Percentiles rank a stretch among this genome's conserved stretches.
Evolutionary conservation across 2,329 filamentous ascomycete species (phyloP).

Genomic region (Fusarium humuli): DNA sequence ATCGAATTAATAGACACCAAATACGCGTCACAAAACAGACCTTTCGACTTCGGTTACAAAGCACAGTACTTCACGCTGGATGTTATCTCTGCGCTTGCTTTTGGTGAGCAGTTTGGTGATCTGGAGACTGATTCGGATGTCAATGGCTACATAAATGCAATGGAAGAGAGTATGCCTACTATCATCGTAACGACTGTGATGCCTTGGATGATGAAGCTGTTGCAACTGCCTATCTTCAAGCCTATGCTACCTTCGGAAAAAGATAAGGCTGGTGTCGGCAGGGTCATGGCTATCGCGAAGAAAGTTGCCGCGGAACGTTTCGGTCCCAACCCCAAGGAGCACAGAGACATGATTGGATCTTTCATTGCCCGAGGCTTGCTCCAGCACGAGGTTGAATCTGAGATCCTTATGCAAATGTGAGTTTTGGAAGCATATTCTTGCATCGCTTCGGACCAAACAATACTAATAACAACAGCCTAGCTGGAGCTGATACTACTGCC

Average conservation of each 20-base stretch:
- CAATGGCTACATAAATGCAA: conserved; percentile 59
- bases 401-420: conserved; percentile 45
- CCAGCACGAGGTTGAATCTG: conserved; percentile 44
- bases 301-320: conserved; percentile 45
- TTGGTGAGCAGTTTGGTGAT: conserved; percentile 61
- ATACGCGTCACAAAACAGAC: conserved; percentile 9
- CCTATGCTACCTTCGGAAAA: conserved; percentile 55
- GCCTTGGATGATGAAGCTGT: conserved; percentile 55
- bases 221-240: conserved; percentile 57
- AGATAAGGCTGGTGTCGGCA: conserved; percentile 54
- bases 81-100: conserved; percentile 63
- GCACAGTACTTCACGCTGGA: conserved; percentile 65
- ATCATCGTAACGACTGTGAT: conserved; percentile 58
- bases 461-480: conserved; percentile 52
- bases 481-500: conserved; percentile 69
- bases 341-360: conserved; percentile 49
- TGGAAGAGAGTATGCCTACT: conserved; percentile 56
- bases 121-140: conserved; percentile 59
- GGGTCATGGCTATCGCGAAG: conserved; percentile 55
- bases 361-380: conserved; percentile 47
- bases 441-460: background rate
- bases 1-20: conserved; percentile 53
- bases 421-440: accelerated
- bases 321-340: conserved; percentile 41
- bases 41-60: conserved; percentile 58